Evolutionary conservation across 164 flowering plant species (phyloP), one percentile per base, ranked within the genome.

Genomic region (Santalum album): DNA sequence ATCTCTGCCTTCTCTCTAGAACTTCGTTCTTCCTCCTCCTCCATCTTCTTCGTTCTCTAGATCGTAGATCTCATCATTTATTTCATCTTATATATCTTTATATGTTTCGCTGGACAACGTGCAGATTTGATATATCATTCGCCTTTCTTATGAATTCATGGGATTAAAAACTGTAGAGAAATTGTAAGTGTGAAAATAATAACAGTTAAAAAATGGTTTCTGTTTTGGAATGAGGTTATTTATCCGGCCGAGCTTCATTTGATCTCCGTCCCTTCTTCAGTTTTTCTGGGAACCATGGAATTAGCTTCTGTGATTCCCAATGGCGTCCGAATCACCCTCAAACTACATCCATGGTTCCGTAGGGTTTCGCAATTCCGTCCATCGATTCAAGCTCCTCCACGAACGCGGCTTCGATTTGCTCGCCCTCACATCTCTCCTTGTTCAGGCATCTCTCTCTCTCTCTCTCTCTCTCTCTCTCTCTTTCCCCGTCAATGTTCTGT

Each of bases 251-350:
- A 16, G 17, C 16, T 15, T 15, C 1, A 10, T 11, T 38, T 3
- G 42, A 32, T 12, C 42, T 2, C 4, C 14, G 0, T 12, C 14
- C 42, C 42, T 38, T 11, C 16, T 0, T 0, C 16, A 38, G 42
- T 16, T 12, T 3, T 1, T 11, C 3, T 16, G 42, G 17, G 16
- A 15, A 38, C 51, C 45, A 70, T 70, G 74, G 57, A 32, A 53
- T 53, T 66, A 44, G 68, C 65, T 23, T 66, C 68, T 2, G 69
- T 49, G 7, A 29, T 78, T 32, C 65, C 69, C 67, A 55, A 53
- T 51, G 62, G 62, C 53, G 35, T 66, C 52, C 67, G 27, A 22
- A 21, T 59, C 42, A 63, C 73, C 3, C 47, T 49, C 16, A 66
- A 63, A 18, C 38, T 49, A 51, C 54, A 67, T 6, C 27, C 64